Base-by-base conservation (phyloP, 257 asterid species). In the Solanum dulcamara region DNA sequence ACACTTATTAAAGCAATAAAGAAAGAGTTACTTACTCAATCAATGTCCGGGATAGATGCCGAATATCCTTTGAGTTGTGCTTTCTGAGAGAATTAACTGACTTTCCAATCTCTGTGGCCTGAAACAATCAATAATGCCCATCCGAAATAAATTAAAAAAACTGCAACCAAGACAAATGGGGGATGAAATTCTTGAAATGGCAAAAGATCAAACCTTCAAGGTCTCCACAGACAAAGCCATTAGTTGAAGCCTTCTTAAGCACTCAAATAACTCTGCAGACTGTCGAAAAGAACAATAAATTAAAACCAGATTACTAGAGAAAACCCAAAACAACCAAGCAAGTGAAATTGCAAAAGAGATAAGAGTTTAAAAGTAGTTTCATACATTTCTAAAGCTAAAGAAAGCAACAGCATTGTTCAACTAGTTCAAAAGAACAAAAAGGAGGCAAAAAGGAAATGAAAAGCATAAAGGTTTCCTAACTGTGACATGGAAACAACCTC, bases 221-320 rank as follows among this genome's bases (percentile, higher is more conserved):
- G 87, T 92, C 89, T 94, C 99, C 88, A 94, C 95, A 28, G 95
- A 88, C 85, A 96, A 87, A 88, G 84, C 91, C 97, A 91, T 92
- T 57, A 94, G 88, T 88, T 96, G 97, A 84, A 96, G 95, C 95
- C 91, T 90, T 90, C 95, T 92, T 89, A 96, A 87, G 15, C 93
- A 94, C 81, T 93, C 97, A 84, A 84, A 90, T 90, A 96, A 18
- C 83, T 77, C 83, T 46, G 40, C 24, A 17, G 83, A 8, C 83
- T 46, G 83, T 46, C 37, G 4, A 46, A 44, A 75, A 48, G 40
- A 77, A 77, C n/a, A 46, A 77, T 28, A 33, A 81, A 83, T 72
- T 30, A 26, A 90, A 42, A 85, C 86, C 96, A 83, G 98, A 85
- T 97, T 92, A 98, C 60, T 77, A 87, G 66, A 50, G 59, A 30